Evolutionary conservation across 2,329 filamentous ascomycete species (phyloP), one percentile per base, ranked within the genome.

Genomic region (Calonectria pseudoreteaudii): DNA sequence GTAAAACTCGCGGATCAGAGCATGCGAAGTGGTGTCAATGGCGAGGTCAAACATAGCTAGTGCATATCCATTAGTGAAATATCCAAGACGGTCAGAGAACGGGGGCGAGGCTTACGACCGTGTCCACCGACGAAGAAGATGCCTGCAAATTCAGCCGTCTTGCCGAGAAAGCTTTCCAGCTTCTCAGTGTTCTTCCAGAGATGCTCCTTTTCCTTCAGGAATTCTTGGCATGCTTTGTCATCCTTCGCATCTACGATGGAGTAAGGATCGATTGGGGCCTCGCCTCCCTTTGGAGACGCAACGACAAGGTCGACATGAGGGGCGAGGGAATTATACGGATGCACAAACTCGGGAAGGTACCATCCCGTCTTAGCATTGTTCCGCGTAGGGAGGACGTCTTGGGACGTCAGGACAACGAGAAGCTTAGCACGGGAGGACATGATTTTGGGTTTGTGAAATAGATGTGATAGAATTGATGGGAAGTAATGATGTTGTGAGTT

Each of bases 1-100:
- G 28, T 69, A 66, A 31, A 73, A 73, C n/a, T 73, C 71, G 13
- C 56, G 31, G 18, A 73, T 23, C 2, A 73, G 36, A 9, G 28
- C 23, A 16, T 69, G 66, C 10, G 58, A 68, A 3, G 31, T 34
- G 3, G 44, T n/a, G 16, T 65, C 44, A 18, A 30, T 34, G 0
- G 66, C 65, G 6, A 73, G 66, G 30, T 73, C 71, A 10, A 64
- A 69, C 71, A 73, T 68, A 14, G 71, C 67, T 69, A 20, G 3
- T 47, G 9, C 10, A 18, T 23, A 23, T 23, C n/a, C 3, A n/a
- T 47, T 9, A 47, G 44, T 9, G 3, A 23, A 23, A 47, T 47
- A n/a, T 23, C 44, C 44, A 47, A n/a, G 18, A 10, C 20, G 7
- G 6, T 5, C 20, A 13, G 44, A n/a, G 44, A 8, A 8, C 18